A percentile compares a stretch with the other conserved stretches of the same genome.
Conservation (phyloP, 2,329 filamentous ascomycete genomes). For the Dothistroma septosporum region DNA sequence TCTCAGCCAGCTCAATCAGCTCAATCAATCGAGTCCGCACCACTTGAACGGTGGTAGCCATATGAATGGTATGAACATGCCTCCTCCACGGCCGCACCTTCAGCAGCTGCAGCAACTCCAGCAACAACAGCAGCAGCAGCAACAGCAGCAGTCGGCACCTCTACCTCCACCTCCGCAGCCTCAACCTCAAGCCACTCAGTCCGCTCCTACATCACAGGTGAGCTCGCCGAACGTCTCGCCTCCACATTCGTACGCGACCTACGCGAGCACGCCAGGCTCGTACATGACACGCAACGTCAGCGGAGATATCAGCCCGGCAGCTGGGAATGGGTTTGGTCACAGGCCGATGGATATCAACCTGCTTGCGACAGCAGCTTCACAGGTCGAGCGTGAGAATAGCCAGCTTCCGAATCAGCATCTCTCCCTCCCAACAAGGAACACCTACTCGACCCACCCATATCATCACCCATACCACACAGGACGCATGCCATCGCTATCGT, state of each 20-base stretch:
- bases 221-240: conserved; percentile 95
- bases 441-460: conserved; percentile 38
- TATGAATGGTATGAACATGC: conserved; percentile 17
- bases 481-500: conserved; percentile 70
- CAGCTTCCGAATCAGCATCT: conserved; percentile 43
- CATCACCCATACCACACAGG: conserved; percentile 52
- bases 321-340: conserved; percentile 32
- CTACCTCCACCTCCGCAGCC: conserved; percentile 50
- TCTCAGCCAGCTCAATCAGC: conserved; percentile 17
- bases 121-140: conserved; percentile 16
- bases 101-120: conserved; percentile 13
- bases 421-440: conserved; percentile 30
- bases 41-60: conserved; percentile 7
- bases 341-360: conserved; percentile 62
- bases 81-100: conserved; percentile 9
- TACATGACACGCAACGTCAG: conserved; percentile 54
- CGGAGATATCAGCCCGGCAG: conserved; percentile 46
- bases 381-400: conserved; percentile 59
- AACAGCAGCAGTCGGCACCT: conserved; percentile 4
- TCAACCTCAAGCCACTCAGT: conserved; percentile 70
- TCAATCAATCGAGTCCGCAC: conserved; percentile 15
- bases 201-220: conserved; percentile 79
- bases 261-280: conserved; percentile 55
- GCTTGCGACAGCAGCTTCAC: conserved; percentile 64
- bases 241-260: conserved; percentile 74